Evolutionary conservation across 164 flowering plant species (phyloP).

Genomic region (Taxillus chinensis): DNA sequence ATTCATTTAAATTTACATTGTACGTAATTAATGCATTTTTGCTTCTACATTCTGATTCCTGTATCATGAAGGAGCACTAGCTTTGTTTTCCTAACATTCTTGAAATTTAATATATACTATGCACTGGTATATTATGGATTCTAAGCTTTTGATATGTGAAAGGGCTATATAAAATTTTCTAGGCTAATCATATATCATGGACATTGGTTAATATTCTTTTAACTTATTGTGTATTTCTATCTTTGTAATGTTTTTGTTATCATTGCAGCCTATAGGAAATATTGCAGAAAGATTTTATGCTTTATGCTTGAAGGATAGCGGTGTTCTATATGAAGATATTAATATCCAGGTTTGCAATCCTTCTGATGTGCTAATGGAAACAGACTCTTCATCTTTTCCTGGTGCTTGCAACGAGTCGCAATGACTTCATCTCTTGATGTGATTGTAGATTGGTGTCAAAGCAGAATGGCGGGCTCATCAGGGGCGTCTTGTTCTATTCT

Average conservation of each 20-base stretch:
- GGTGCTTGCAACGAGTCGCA: neutral
- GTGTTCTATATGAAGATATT: slow-evolving; percentile 92
- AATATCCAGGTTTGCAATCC: slow-evolving; percentile 64
- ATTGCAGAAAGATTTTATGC: slow-evolving; percentile 82
- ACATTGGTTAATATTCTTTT: too few relatives aligned
- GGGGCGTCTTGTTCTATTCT: slow-evolving; percentile 89
- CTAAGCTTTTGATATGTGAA: too few relatives aligned
- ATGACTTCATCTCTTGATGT: slow-evolving; percentile 1
- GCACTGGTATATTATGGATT: too few relatives aligned
- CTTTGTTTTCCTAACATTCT: too few relatives aligned
- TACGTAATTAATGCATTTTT: too few relatives aligned
- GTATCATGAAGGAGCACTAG: too few relatives aligned
- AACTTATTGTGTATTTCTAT: neutral
- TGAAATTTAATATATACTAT: too few relatives aligned
- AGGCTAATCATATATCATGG: too few relatives aligned
- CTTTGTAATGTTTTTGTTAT: slow-evolving; percentile 1
- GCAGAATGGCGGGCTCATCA: slow-evolving; percentile 94
- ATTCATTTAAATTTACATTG: too few relatives aligned
- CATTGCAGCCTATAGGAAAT: slow-evolving; percentile 84
- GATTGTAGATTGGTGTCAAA: slow-evolving; percentile 77
- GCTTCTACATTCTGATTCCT: too few relatives aligned
- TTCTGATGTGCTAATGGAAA: neutral
- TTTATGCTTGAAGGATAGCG: slow-evolving; percentile 90
- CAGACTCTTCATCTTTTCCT: neutral
- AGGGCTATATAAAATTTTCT: too few relatives aligned